Percentiles rank a stretch among this genome's conserved stretches.
phyloP scores from a whole-genome alignment of 169 alveolate genomes.

The Toxoplasma gondii region DNA sequence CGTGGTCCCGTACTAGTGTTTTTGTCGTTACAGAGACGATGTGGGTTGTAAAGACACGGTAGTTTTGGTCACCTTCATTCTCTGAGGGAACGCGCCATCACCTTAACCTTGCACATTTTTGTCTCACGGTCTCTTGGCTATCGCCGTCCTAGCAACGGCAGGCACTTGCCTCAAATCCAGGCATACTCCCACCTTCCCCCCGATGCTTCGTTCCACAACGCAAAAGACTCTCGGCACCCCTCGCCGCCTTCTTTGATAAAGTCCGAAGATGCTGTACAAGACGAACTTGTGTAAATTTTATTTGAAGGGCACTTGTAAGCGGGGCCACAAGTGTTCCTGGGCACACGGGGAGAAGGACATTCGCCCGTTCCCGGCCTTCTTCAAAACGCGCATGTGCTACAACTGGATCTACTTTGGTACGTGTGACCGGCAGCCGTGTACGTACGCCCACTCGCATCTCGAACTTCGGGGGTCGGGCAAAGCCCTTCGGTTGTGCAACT shows the following conservation, averaged over 20 bases:
- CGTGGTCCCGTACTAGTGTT: no score
- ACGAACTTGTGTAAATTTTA: not conserved
- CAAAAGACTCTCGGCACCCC: not conserved
- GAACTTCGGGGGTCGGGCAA: not conserved
- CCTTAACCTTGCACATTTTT: no score
- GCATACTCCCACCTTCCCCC: not conserved
- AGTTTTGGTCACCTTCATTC: no score
- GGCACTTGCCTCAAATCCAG: not conserved
- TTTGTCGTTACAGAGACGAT: no score
- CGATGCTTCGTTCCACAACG: not conserved
- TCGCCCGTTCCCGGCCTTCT: conserved; percentile 15
- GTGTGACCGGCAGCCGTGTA: not conserved
- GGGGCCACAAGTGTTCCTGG: conserved; percentile 12
- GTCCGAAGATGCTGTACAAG: conserved; percentile 14
- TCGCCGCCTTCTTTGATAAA: not conserved
- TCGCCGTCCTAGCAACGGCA: no score
- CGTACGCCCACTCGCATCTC: not conserved
- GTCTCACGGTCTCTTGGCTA: no score
- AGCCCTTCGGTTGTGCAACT: not conserved
- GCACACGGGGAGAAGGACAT: not conserved
- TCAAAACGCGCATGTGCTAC: conserved; percentile 4
- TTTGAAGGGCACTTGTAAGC: not conserved
- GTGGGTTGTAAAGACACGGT: no score
- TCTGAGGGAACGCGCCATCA: no score
- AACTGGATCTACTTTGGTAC: not conserved